Evolutionary conservation across 352 stramenopile species (phyloP), one percentile per base, ranked within the genome.

Genomic region (Pythium brachiatum): DNA sequence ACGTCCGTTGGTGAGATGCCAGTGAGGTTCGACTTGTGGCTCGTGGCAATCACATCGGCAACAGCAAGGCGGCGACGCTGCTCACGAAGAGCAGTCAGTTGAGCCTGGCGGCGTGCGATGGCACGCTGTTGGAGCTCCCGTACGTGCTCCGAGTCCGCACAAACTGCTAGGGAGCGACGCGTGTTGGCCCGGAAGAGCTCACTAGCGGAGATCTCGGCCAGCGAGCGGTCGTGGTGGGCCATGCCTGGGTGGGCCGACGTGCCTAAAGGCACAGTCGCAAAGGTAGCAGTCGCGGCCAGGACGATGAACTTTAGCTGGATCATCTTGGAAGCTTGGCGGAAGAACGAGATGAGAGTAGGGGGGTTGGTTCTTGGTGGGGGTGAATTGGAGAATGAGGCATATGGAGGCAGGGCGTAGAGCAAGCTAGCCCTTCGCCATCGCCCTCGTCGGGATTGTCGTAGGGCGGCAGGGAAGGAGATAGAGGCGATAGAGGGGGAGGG

Each of bases 111-210:
- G 11, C 41, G 41, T 26, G 41, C 16, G 3, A 18, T 18, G 11
- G 41, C 41, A 26, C 41, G 41, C 5, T 26, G 18, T 5, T 69
- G 34, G 27, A 69, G 62, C 15, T 36, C 15, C n/a, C 56, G 31
- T 3, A 16, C 31, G 38, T 59, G 47, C 7, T 34, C 39, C 2
- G 55, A 46, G 8, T 25, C 18, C 7, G 39, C 38, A 20, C 62
- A 69, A 0, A 48, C 55, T 16, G 51, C 29, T 7, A 69, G 55
- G 12, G 56, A 32, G 16, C 56, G 62, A 1, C 55, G 41, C 0
- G 34, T 34, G 31, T 65, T 25, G n/a, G 23, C 29, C 7, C 25
- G 16, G 31, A 60, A 52, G 13, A 69, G 54, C 44, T 54, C 15
- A n/a, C 47, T 48, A 25, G 41, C 5, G 4, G 41, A 13, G 16